Evolutionary conservation across 2,329 filamentous ascomycete genomes (phyloP).

Genomic region (Colletotrichum orchidophilum): DNA sequence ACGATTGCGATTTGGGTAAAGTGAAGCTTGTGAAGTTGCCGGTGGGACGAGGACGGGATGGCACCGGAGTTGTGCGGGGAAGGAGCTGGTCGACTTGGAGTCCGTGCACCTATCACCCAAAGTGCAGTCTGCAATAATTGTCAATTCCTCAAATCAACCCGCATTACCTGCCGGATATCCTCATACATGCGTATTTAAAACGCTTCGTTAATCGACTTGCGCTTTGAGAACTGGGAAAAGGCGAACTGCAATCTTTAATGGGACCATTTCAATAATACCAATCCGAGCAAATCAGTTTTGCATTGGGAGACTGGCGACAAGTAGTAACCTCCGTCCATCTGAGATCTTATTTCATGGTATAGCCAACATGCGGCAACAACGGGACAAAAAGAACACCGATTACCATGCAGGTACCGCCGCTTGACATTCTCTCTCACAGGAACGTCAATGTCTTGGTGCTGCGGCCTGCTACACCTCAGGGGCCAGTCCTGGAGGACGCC

Average conservation of each 20-base stretch:
- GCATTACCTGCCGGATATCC: background rate
- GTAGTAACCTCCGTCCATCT: no score
- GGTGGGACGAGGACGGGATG: background rate
- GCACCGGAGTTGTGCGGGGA: conserved; percentile 6
- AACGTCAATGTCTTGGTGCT: background rate
- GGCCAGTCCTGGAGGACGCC: background rate
- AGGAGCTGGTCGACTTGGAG: background rate
- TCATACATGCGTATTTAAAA: background rate
- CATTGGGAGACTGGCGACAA: no score
- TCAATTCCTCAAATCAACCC: background rate
- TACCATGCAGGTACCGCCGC: background rate
- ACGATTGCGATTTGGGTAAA: background rate
- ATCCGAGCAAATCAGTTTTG: no score
- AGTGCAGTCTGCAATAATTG: background rate
- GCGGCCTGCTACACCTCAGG: background rate
- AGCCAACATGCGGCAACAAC: background rate
- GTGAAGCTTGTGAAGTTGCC: background rate
- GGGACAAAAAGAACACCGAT: background rate
- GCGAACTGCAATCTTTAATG: no score
- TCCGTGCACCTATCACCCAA: conserved; percentile 6
- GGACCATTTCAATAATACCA: no score
- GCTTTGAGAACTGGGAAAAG: background rate
- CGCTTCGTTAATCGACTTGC: background rate
- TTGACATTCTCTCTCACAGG: background rate
- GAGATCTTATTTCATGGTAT: background rate